Conservation (phyloP, 495 filamentous ascomycete genomes). For the Lophiotrema nucula region DNA sequence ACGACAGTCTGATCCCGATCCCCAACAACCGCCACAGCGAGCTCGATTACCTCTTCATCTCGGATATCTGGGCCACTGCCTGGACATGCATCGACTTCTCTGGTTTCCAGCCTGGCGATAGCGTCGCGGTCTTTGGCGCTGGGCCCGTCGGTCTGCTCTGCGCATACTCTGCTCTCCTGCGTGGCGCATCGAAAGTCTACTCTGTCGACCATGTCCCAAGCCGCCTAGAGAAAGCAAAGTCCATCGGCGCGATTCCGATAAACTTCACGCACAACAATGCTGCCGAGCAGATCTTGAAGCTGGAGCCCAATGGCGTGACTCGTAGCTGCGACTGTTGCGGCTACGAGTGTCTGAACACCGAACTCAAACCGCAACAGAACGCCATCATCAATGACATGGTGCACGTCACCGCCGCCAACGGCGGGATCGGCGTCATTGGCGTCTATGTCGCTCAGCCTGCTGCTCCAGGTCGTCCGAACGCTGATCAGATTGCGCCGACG, state of each 20-base stretch:
- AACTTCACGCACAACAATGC: too few relatives aligned
- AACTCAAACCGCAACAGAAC: constrained; percentile 9
- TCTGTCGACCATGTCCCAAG: too few relatives aligned
- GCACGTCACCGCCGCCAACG: background rate
- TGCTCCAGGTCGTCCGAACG: background rate
- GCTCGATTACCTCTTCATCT: constrained; percentile 36
- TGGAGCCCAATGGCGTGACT: too few relatives aligned
- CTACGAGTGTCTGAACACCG: background rate
- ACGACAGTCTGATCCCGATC: constrained; percentile 55
- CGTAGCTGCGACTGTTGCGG: background rate
- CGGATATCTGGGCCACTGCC: constrained; percentile 60
- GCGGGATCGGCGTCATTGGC: constrained; percentile 1
- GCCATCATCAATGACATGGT: background rate
- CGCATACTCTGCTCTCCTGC: too few relatives aligned
- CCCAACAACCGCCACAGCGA: constrained; percentile 35
- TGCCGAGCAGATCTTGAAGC: too few relatives aligned
- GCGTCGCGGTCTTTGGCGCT: constrained; percentile 52
- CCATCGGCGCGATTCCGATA: too few relatives aligned
- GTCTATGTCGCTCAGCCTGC: background rate
- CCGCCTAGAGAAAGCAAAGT: too few relatives aligned
- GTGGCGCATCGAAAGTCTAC: too few relatives aligned
- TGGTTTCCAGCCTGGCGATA: constrained; percentile 55
- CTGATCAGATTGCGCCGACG: background rate
- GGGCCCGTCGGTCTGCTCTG: too few relatives aligned
- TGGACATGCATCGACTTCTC: constrained; percentile 57